A percentile compares a stretch with the other conserved stretches of the same genome.
These are phyloP conservation scores for Coemansia sp. DNA, from an alignment of 192 early-diverging fungal genomes.

Conservation along the genomic window DNA sequence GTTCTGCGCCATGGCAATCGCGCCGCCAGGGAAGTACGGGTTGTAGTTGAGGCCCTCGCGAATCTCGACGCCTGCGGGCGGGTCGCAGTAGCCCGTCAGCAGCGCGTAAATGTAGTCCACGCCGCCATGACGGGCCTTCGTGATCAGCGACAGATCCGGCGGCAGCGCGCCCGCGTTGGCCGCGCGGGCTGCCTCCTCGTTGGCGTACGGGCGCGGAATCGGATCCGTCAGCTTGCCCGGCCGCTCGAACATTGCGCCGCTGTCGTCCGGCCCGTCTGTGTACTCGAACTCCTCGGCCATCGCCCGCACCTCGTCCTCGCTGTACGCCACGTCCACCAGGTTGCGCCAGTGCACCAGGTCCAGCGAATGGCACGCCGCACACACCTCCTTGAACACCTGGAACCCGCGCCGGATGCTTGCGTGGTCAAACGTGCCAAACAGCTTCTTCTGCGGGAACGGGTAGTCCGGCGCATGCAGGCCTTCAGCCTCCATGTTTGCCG, in stretches of 20 bases:
- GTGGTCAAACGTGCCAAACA: constrained; percentile 87
- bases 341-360: constrained; percentile 92
- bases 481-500: constrained; percentile 83
- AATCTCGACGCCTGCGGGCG: constrained; percentile 88
- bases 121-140: constrained; percentile 91
- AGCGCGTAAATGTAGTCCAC: constrained; percentile 94
- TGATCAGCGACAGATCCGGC: constrained; percentile 92
- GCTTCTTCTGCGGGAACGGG: constrained; percentile 83
- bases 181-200: constrained; percentile 94
- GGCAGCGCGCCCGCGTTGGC: constrained; percentile 94
- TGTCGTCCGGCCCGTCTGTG: constrained; percentile 87
- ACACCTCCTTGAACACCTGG: constrained; percentile 98
- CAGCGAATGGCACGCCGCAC: constrained; percentile 94
- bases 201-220: constrained; percentile 87
- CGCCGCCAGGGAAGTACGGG: constrained; percentile 98
- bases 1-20: constrained; percentile 93
- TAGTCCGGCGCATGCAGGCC: constrained; percentile 86
- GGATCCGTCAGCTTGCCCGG: constrained; percentile 93
- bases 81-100: constrained; percentile 90
- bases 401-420: constrained; percentile 94
- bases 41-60: constrained; percentile 98
- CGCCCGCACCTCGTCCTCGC: constrained; percentile 87
- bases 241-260: constrained; percentile 86
- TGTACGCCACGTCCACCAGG: constrained; percentile 90
- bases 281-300: constrained; percentile 92